Base-by-base conservation (phyloP, 225 moss, liverwort and hornwort genomes). In the Pleurozium schreberi region DNA sequence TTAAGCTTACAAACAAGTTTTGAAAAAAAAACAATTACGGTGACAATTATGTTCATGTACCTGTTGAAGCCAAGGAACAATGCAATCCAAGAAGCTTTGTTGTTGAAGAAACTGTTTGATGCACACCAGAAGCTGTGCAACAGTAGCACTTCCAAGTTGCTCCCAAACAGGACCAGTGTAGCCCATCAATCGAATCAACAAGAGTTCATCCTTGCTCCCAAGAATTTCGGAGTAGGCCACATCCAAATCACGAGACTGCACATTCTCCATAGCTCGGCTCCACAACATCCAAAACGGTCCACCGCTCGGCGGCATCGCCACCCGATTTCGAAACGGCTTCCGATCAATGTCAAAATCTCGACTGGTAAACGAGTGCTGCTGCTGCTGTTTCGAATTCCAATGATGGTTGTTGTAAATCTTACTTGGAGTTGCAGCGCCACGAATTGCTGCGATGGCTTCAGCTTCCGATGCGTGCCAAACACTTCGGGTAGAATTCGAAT, bases 221-320 rank as follows among this genome's bases (percentile, higher is more conserved):
- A 98, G 93, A 45, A 98, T 97, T n/a, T 98, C 95, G 15, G 86
- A 90, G 57, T 96, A 96, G 7, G 95, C 98, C 31, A 86, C 86
- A 80, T 98, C 98, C 61, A 94, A 65, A 62, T 95, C 91, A 75
- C 95, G 91, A 45, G 88, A 88, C 63, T 92, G 90, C 43, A 97
- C 95, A 90, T 82, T 94, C 87, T 98, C 96, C 95, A 96, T 96
- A 2, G 97, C 97, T 60, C 92, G 91, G 90, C 96, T 96, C 98
- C 98, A 98, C 67, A 97, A 81, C 91, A 97, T 97, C 98, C 97
- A 98, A 92, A 95, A 98, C 49, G 96, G 95, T 80, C 95, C 95
- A 68, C 91, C 86, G 57, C 19, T 19, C 25, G 25, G 25, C 14
- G 5, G 15, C 14, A 74, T 8, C 5, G 5, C 64, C 69, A 88